Conservation (phyloP, 2,329 filamentous ascomycete genomes). For the Colletotrichum kahawae region DNA sequence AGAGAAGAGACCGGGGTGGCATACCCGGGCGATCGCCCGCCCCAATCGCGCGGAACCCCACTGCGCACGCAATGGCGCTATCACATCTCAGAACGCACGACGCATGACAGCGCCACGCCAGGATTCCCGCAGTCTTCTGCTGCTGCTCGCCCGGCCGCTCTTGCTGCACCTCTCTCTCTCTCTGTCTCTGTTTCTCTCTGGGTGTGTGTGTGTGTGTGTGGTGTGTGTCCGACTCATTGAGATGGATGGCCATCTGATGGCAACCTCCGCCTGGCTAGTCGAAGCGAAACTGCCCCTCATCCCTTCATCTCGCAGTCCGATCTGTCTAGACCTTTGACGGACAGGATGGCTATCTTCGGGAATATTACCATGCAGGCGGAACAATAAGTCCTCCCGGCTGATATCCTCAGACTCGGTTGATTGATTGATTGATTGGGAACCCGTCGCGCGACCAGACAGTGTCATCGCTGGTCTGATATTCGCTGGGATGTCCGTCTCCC, state of each 20-base stretch:
- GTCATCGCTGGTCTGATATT: background rate
- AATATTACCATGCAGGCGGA: background rate
- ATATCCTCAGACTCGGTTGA: background rate
- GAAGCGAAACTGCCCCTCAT: background rate
- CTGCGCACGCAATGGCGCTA: background rate
- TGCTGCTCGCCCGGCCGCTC: background rate
- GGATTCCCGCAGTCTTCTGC: background rate
- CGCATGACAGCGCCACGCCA: conserved; percentile 11
- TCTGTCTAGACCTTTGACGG: background rate
- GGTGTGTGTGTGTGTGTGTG: background rate
- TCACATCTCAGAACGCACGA: conserved; percentile 7
- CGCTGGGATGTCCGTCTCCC: background rate
- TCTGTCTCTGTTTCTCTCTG: background rate
- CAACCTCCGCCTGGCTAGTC: background rate
- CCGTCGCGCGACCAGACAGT: background rate
- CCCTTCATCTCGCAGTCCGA: background rate
- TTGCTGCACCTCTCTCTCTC: background rate
- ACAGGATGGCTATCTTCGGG: background rate
- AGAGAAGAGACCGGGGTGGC: background rate
- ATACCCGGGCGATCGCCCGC: conserved; percentile 14
- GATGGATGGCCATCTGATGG: background rate
- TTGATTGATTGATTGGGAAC: background rate
- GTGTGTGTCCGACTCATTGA: background rate
- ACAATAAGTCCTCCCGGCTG: background rate
- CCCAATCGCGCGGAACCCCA: conserved; percentile 16